A percentile compares a stretch with the other conserved stretches of the same genome.
These are phyloP conservation scores for Talaromyces ruber DNA, from an alignment of 495 filamentous ascomycete species.

Conservation along the genomic window DNA sequence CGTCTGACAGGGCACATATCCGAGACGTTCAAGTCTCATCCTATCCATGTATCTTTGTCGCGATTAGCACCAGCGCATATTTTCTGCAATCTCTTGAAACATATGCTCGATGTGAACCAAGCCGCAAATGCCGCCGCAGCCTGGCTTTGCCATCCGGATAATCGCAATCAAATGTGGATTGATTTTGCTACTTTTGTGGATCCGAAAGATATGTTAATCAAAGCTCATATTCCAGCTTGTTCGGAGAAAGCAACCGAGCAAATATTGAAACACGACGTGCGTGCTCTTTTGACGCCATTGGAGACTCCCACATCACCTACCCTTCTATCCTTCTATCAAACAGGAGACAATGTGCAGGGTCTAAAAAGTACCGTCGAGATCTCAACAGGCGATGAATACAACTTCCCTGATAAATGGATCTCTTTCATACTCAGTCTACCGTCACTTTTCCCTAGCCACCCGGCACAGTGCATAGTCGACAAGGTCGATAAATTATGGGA, in stretches of 20 bases:
- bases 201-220: slow-evolving; percentile 41
- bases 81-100: slow-evolving; percentile 76
- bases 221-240: slow-evolving; percentile 33
- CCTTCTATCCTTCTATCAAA: slow-evolving; percentile 27
- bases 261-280: slow-evolving; percentile 67
- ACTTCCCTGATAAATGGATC: slow-evolving; percentile 79
- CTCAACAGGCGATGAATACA: slow-evolving; percentile 37
- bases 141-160: slow-evolving; percentile 40
- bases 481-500: slow-evolving; percentile 38
- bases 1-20: slow-evolving; percentile 68
- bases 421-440: slow-evolving; percentile 71
- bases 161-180: slow-evolving; percentile 71
- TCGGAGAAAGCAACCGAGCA: slow-evolving; percentile 43
- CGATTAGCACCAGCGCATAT: slow-evolving; percentile 82
- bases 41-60: slow-evolving; percentile 72
- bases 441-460: slow-evolving; percentile 61
- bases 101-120: slow-evolving; percentile 82
- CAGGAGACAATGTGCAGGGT: slow-evolving; percentile 24
- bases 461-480: slow-evolving; percentile 46
- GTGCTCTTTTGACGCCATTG: slow-evolving; percentile 51
- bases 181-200: slow-evolving; percentile 83
- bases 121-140: slow-evolving; percentile 54
- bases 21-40: slow-evolving; percentile 69
- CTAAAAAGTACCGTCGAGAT: slow-evolving; percentile 28
- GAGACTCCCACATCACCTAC: slow-evolving; percentile 22